A percentile compares a stretch with the other conserved stretches of the same genome.
Evolutionary conservation across 2,329 filamentous ascomycete species (phyloP).

Genomic region (Aspergillus fumigatus): DNA sequence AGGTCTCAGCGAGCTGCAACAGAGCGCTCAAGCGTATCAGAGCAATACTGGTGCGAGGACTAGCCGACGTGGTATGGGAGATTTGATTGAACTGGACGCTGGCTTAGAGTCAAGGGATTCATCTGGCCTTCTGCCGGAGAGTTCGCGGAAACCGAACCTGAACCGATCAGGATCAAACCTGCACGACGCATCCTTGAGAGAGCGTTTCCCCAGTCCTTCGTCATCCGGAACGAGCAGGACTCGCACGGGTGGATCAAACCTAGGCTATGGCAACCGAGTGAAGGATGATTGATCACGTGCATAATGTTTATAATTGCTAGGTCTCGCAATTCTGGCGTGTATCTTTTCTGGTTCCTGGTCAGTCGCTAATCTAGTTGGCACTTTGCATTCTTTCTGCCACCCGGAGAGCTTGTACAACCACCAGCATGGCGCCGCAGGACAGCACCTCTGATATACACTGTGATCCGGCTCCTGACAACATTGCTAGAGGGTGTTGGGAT

Average conservation of each 20-base stretch:
- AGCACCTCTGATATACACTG: background rate
- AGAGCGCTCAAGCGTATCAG: slow-evolving; percentile 21
- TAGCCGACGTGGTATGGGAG: slow-evolving; percentile 31
- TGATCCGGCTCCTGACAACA: background rate
- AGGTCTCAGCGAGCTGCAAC: slow-evolving; percentile 37
- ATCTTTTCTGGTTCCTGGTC: background rate
- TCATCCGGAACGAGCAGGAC: slow-evolving; percentile 31
- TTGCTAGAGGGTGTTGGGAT: background rate
- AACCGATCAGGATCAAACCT: slow-evolving; percentile 13
- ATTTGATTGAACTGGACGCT: slow-evolving; percentile 43
- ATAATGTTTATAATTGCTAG: background rate
- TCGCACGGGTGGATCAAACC: slow-evolving; percentile 22
- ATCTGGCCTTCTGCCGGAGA: slow-evolving; percentile 12
- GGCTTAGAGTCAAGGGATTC: slow-evolving; percentile 26
- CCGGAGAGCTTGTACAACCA: background rate
- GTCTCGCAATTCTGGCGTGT: background rate
- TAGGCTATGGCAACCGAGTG: slow-evolving; percentile 15
- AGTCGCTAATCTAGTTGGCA: background rate
- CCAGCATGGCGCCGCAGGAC: background rate
- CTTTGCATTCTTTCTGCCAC: background rate
- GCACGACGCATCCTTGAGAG: slow-evolving; percentile 20
- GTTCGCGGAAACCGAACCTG: slow-evolving; percentile 14
- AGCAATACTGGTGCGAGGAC: slow-evolving; percentile 17
- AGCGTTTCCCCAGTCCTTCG: slow-evolving; percentile 22
- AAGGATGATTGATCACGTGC: slow-evolving; percentile 26